phyloP scores from a whole-genome alignment of 306 rosid genomes.

The Lathyrus tuberosus region DNA sequence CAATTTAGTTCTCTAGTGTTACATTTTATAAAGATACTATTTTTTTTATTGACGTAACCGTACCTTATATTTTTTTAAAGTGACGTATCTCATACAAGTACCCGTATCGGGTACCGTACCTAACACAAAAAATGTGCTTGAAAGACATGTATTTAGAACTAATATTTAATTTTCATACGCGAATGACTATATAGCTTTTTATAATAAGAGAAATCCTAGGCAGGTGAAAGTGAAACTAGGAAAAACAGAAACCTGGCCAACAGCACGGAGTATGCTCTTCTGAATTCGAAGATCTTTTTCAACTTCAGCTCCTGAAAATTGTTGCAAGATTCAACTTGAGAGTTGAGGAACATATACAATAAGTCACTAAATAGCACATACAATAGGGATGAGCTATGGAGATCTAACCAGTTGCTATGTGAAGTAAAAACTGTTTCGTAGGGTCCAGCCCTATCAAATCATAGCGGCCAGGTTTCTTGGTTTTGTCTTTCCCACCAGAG shows the following conservation, averaged over 20 bases:
- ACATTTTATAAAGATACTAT: too few relatives aligned
- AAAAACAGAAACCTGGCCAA: slow-evolving; percentile 69
- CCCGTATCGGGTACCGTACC: too few relatives aligned
- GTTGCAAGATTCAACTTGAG: slow-evolving; percentile 38
- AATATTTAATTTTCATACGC: slow-evolving; percentile 28
- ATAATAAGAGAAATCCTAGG: slow-evolving; percentile 12
- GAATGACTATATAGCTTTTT: not conserved
- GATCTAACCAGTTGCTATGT: slow-evolving; percentile 82
- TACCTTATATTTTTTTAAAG: too few relatives aligned
- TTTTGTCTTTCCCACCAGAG: slow-evolving; percentile 91
- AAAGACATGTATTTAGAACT: slow-evolving; percentile 30
- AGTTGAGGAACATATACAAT: slow-evolving; percentile 36
- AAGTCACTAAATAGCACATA: slow-evolving; percentile 16
- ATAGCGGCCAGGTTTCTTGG: slow-evolving; percentile 77
- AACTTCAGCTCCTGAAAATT: slow-evolving; percentile 72
- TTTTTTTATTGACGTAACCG: too few relatives aligned
- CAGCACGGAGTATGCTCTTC: slow-evolving; percentile 83
- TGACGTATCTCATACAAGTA: too few relatives aligned
- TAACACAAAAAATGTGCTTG: slow-evolving; percentile 9
- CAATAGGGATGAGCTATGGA: slow-evolving; percentile 9
- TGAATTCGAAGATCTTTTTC: slow-evolving; percentile 89
- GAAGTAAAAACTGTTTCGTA: slow-evolving; percentile 76
- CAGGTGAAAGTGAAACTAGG: slow-evolving; percentile 8
- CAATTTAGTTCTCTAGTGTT: too few relatives aligned
- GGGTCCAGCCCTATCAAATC: slow-evolving; percentile 93